phyloP scores from a whole-genome alignment of 257 asterid species.

The Solanum medicagineum region DNA sequence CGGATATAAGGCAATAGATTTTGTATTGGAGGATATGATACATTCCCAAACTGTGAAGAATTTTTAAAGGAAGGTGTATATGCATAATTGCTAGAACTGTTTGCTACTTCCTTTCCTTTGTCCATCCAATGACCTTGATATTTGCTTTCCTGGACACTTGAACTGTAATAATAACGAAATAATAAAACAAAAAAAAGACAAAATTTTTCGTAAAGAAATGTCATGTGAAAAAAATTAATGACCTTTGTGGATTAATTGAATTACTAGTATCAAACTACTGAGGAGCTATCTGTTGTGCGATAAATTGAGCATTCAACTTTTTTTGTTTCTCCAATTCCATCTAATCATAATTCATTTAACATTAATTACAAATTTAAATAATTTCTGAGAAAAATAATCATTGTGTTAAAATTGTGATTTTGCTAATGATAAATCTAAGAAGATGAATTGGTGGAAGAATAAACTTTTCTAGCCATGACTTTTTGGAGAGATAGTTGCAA shows the following conservation, averaged over 20 bases:
- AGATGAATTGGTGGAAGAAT: background rate
- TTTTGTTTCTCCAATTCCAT: conserved; percentile 9
- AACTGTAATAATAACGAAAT: background rate
- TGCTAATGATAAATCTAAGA: background rate
- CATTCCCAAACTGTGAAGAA: too few relatives aligned
- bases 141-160: background rate
- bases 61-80: too few relatives aligned
- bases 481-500: conserved; percentile 23
- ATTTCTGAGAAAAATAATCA: too few relatives aligned
- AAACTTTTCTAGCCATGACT: background rate
- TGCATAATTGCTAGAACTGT: background rate
- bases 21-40: too few relatives aligned
- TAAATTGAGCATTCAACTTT: background rate
- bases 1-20: too few relatives aligned
- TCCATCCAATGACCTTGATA: background rate
- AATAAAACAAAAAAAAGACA: background rate
- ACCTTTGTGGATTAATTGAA: background rate
- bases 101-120: background rate
- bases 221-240: background rate
- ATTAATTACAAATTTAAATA: background rate
- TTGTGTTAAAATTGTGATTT: too few relatives aligned
- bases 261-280: background rate
- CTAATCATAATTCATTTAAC: background rate
- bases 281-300: background rate
- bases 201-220: background rate